phyloP scores from a whole-genome alignment of 495 filamentous ascomycete genomes.

The Trichoderma asperelloides region DNA sequence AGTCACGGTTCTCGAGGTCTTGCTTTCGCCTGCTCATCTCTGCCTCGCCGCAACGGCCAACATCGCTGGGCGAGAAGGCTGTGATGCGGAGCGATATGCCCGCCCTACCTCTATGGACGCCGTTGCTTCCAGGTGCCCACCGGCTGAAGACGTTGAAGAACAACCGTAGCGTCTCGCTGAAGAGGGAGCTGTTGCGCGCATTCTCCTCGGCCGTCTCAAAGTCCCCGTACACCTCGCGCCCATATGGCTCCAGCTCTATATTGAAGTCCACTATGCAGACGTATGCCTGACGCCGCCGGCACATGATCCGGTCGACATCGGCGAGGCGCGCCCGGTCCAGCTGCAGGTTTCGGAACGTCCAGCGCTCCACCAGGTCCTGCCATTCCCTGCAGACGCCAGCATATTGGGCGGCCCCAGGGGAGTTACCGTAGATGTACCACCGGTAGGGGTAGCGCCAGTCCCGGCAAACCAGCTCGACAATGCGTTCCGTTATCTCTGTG shows the following conservation, averaged over 20 bases:
- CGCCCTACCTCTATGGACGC: background rate
- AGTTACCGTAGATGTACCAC: background rate
- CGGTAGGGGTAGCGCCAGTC: background rate
- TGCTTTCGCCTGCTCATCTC: background rate
- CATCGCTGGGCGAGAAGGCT: background rate
- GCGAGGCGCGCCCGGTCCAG: conserved; percentile 16
- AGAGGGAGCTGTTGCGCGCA: background rate
- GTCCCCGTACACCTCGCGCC: background rate
- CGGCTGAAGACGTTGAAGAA: background rate
- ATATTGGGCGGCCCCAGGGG: background rate
- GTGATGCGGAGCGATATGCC: background rate
- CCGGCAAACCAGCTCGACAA: background rate
- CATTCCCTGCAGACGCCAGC: conserved; percentile 15
- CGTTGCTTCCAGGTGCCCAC: background rate
- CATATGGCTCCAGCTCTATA: conserved; percentile 2
- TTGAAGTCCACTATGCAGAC: background rate
- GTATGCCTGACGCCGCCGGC: background rate
- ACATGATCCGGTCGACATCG: conserved; percentile 9
- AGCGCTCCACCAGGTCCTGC: conserved; percentile 17
- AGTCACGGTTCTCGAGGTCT: background rate
- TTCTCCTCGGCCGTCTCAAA: conserved; percentile 5
- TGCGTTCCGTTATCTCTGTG: background rate
- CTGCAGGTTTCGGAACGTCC: conserved; percentile 14
- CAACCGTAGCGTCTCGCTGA: background rate
- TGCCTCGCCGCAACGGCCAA: background rate